These are phyloP conservation scores for Hortiboletus flavorubellus DNA, from an alignment of 768 basidiomycete genomes.

Conservation along the genomic window DNA sequence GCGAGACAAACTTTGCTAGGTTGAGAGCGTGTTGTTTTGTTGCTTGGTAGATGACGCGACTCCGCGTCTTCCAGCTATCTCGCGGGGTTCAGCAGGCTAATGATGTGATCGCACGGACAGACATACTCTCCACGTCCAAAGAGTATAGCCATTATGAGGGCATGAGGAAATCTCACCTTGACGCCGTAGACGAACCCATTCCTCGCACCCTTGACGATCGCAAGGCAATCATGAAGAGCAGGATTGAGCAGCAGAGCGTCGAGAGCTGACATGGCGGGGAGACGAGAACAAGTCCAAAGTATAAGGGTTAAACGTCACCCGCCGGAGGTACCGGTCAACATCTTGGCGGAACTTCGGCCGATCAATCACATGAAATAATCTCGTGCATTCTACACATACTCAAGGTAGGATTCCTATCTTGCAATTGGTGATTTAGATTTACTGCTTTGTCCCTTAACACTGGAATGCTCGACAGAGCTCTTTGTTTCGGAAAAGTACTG, in stretches of 20 bases:
- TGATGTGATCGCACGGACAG: not conserved
- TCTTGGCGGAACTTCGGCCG: not conserved
- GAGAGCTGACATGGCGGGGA: conserved; percentile 24
- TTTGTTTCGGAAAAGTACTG: not conserved
- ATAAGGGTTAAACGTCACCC: not conserved
- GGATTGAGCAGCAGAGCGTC: conserved; percentile 48
- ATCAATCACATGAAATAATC: conserved; percentile 28
- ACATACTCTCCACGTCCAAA: conserved; percentile 91
- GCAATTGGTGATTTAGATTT: not conserved
- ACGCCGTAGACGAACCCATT: conserved; percentile 90
- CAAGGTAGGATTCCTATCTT: not conserved
- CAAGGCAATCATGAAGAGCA: conserved; percentile 83
- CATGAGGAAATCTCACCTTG: conserved; percentile 94
- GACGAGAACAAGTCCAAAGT: not conserved
- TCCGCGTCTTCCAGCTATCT: conserved; percentile 67
- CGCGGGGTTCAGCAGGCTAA: conserved; percentile 7
- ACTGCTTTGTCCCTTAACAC: not conserved
- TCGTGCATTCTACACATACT: not conserved
- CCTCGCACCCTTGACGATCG: conserved; percentile 90
- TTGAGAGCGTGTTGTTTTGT: conserved; percentile 91
- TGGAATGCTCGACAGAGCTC: not conserved
- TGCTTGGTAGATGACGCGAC: conserved; percentile 68
- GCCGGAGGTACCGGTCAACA: not conserved
- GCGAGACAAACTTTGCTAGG: conserved; percentile 88
- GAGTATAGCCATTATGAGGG: conserved; percentile 91